Evolutionary conservation across 805 yeast species (phyloP).

Genomic region (Candida glaebosa): DNA sequence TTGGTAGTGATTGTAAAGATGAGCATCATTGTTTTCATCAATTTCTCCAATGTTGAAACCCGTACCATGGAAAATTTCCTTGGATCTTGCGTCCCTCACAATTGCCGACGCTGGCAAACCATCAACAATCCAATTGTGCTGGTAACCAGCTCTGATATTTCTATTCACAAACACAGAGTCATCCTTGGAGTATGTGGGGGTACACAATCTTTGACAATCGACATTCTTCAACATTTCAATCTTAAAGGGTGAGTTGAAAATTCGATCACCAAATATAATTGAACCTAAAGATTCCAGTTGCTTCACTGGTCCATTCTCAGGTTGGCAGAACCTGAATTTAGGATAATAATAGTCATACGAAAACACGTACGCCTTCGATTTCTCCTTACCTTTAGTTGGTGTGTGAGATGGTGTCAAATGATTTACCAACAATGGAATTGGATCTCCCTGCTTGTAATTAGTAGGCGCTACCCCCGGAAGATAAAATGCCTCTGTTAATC

Average conservation of each 20-base stretch:
- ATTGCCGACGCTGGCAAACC: slow-evolving; percentile 88
- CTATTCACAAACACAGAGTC: slow-evolving; percentile 77
- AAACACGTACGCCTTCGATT: slow-evolving; percentile 55
- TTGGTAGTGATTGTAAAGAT: slow-evolving; percentile 77
- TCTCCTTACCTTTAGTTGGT: slow-evolving; percentile 22
- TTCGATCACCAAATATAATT: slow-evolving; percentile 91
- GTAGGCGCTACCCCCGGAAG: slow-evolving; percentile 97
- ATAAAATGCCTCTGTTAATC: slow-evolving; percentile 58
- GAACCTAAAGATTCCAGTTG: slow-evolving; percentile 92
- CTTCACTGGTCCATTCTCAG: slow-evolving; percentile 59
- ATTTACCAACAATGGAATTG: slow-evolving; percentile 78
- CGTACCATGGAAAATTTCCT: slow-evolving; percentile 63
- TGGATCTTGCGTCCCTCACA: slow-evolving; percentile 54
- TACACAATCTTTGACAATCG: slow-evolving; percentile 68
- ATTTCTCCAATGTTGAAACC: slow-evolving; percentile 80
- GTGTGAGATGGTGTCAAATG: slow-evolving; percentile 77
- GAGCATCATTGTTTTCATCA: slow-evolving; percentile 53
- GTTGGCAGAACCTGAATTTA: slow-evolving; percentile 80
- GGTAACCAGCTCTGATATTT: slow-evolving; percentile 77
- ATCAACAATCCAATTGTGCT: slow-evolving; percentile 90
- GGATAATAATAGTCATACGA: slow-evolving; percentile 83
- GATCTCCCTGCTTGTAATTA: slow-evolving; percentile 70
- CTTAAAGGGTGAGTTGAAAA: slow-evolving; percentile 86
- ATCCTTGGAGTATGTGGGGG: slow-evolving; percentile 51
- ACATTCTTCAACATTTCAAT: slow-evolving; percentile 72